phyloP scores from a whole-genome alignment of 2,329 filamentous ascomycete genomes.

The Didymella segeticola region DNA sequence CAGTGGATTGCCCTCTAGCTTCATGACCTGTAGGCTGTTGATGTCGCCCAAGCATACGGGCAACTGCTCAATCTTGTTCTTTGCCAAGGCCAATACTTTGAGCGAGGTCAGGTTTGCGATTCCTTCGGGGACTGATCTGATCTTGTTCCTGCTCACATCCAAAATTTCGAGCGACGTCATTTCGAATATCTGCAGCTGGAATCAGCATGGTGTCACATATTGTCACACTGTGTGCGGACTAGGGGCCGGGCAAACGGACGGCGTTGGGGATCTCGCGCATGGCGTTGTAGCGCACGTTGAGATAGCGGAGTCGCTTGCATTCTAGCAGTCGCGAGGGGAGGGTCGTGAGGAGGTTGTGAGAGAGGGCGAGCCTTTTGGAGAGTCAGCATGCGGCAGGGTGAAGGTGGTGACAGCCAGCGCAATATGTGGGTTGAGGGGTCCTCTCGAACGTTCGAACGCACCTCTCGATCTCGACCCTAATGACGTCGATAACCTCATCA shows the following conservation, averaged over 20 bases:
- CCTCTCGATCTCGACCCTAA: slow-evolving; percentile 77
- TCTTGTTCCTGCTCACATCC: slow-evolving; percentile 87
- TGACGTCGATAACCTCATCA: slow-evolving; percentile 76
- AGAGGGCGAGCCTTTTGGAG: slow-evolving; percentile 71
- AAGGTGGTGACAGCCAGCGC: neutral
- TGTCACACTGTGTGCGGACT: neutral
- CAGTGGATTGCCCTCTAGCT: slow-evolving; percentile 87
- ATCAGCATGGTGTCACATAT: slow-evolving; percentile 14
- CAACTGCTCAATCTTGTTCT: slow-evolving; percentile 84
- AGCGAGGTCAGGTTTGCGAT: slow-evolving; percentile 82
- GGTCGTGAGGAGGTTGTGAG: slow-evolving; percentile 77
- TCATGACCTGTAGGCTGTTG: slow-evolving; percentile 85
- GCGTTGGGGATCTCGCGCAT: slow-evolving; percentile 71
- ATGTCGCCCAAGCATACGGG: slow-evolving; percentile 88
- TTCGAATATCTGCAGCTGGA: slow-evolving; percentile 74
- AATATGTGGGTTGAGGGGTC: neutral
- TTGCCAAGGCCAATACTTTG: slow-evolving; percentile 86
- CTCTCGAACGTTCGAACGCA: slow-evolving; percentile 51
- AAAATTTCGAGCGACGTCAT: slow-evolving; percentile 88
- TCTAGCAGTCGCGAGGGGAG: slow-evolving; percentile 75
- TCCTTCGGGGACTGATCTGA: slow-evolving; percentile 77
- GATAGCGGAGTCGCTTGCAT: slow-evolving; percentile 78
- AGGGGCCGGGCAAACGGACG: slow-evolving; percentile 56
- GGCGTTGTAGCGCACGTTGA: slow-evolving; percentile 80
- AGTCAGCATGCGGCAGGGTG: slow-evolving; percentile 6